These are phyloP conservation scores for Rosa multiflora DNA, from an alignment of 306 rosid species.

Conservation along the genomic window DNA sequence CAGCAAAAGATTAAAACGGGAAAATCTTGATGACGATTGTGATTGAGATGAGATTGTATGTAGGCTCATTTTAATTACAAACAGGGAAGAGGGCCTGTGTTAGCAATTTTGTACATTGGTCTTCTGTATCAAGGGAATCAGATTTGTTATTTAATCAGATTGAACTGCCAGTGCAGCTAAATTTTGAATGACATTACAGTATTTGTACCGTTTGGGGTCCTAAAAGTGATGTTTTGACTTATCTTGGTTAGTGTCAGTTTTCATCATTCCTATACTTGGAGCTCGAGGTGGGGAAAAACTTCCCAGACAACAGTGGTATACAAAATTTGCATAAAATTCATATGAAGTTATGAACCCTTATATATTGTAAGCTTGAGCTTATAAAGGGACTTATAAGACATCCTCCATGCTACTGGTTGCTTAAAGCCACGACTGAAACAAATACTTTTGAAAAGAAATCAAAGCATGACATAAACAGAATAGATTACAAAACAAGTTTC, in stretches of 20 bases:
- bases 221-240: not conserved
- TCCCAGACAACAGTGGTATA: not conserved
- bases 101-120: not conserved
- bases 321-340: not conserved
- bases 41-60: not conserved
- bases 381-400: not conserved
- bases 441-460: not conserved
- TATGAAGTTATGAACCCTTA: not conserved
- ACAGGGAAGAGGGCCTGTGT: not conserved
- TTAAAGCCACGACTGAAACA: not conserved
- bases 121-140: not conserved
- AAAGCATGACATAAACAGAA: not conserved
- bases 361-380: not conserved
- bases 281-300: not conserved
- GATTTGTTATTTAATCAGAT: not conserved
- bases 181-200: not conserved
- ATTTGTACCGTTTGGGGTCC: not conserved
- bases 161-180: not conserved
- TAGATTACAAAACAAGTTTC: not conserved
- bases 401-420: not conserved
- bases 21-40: not conserved
- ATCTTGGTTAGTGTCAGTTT: not conserved
- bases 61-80: not conserved
- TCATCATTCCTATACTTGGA: not conserved
- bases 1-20: constrained; percentile 35